A percentile compares a stretch with the other conserved stretches of the same genome.
Conservation (phyloP, 1,284 basidiomycete genomes). For the Melampsora americana region DNA sequence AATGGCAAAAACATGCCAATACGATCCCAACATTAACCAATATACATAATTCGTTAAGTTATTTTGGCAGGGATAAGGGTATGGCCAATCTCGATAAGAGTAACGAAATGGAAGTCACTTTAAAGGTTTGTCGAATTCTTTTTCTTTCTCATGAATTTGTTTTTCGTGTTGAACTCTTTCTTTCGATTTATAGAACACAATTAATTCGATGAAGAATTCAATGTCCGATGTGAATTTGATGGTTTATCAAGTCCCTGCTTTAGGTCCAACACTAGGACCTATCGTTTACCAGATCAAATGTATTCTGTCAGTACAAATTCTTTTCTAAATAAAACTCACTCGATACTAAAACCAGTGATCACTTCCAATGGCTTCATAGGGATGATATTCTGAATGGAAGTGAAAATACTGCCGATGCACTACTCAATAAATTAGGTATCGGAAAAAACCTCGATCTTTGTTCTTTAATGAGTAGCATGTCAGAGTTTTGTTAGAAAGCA, state of each 20-base stretch:
- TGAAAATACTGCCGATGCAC: conserved; percentile 3
- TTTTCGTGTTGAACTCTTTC: background rate
- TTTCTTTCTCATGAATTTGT: background rate
- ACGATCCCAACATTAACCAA: background rate
- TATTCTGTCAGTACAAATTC: background rate
- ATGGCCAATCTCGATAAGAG: conserved; percentile 1
- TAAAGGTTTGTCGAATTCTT: background rate
- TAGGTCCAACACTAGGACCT: background rate
- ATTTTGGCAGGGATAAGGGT: background rate
- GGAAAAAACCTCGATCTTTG: conserved; percentile 7
- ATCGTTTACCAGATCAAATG: conserved; percentile 19
- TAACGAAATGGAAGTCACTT: conserved; percentile 7
- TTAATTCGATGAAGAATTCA: conserved; percentile 11
- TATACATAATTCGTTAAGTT: conserved; percentile 1
- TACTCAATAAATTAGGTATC: background rate
- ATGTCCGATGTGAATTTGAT: conserved; percentile 10
- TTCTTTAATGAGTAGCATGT: conserved; percentile 10
- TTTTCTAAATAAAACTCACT: background rate
- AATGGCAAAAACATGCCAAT: conserved; percentile 16
- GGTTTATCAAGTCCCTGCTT: conserved; percentile 10
- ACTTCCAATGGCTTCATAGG: background rate
- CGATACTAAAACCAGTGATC: background rate
- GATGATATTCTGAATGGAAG: conserved; percentile 11
- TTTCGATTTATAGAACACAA: background rate
- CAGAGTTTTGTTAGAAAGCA: conserved; percentile 2